Percentiles rank a stretch among this genome's conserved stretches.
Conservation (phyloP, 2,329 filamentous ascomycete species). For the Pyrenophora teres region DNA sequence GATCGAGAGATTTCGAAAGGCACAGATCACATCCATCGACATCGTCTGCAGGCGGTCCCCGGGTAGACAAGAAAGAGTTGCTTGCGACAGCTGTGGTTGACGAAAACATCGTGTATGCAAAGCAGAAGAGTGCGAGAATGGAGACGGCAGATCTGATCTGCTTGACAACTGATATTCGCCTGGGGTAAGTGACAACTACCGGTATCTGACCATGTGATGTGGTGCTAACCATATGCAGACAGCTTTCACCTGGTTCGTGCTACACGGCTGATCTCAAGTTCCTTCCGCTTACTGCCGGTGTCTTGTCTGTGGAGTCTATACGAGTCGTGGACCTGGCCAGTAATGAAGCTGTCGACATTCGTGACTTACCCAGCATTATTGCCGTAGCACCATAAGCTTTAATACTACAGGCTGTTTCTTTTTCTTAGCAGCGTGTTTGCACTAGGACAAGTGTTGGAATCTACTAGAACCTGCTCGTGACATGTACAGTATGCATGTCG, state of each 20-base stretch:
- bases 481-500: too few species aligned
- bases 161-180: conserved; percentile 72
- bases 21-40: conserved; percentile 51
- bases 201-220: neutral
- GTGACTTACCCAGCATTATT: conserved; percentile 72
- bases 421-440: neutral
- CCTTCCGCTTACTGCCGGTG: conserved; percentile 67
- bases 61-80: conserved; percentile 41
- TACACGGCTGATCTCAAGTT: conserved; percentile 76
- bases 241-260: conserved; percentile 72
- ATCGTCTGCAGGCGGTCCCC: conserved; percentile 46
- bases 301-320: conserved; percentile 72
- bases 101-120: conserved; percentile 71
- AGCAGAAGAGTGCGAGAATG: conserved; percentile 68
- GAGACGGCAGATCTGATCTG: conserved; percentile 73
- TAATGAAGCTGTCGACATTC: conserved; percentile 77
- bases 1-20: conserved; percentile 56
- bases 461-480: neutral
- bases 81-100: conserved; percentile 71
- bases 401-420: neutral
- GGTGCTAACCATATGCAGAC: conserved; percentile 49
- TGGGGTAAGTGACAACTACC: conserved; percentile 59
- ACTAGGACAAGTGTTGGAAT: neutral
- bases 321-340: conserved; percentile 73
- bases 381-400: conserved; percentile 26